Percentiles rank a stretch among this genome's conserved stretches.
Evolutionary conservation across 495 filamentous ascomycete species (phyloP).

Genomic region (Aspergillus nidulans): DNA sequence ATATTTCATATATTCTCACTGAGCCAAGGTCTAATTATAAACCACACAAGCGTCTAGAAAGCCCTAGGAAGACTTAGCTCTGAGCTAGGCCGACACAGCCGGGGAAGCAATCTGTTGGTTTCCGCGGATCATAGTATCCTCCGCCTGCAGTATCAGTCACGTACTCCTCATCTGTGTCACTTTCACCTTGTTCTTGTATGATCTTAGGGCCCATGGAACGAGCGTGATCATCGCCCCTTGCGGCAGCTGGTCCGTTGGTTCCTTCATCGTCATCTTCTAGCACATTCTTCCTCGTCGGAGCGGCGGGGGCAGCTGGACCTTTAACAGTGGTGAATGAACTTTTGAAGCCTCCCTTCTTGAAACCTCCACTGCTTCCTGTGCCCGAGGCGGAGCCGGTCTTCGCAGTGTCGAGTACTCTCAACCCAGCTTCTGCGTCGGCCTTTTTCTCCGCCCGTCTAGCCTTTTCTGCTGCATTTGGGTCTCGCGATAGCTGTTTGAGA

Average conservation of each 20-base stretch:
- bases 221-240: constrained; percentile 36
- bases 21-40: too few species aligned
- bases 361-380: constrained; percentile 32
- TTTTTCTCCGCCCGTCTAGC: constrained; percentile 68
- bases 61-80: neutral
- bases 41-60: too few species aligned
- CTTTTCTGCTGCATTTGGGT: constrained; percentile 53
- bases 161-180: constrained; percentile 46
- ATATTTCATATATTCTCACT: too few species aligned
- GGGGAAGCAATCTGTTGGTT: constrained; percentile 47
- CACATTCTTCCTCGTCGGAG: constrained; percentile 41
- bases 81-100: constrained; percentile 29
- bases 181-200: constrained; percentile 27
- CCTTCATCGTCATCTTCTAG: constrained; percentile 42
- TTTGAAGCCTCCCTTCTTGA: constrained; percentile 62
- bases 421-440: constrained; percentile 52
- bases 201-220: constrained; percentile 23
- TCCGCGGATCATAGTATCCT: constrained; percentile 49
- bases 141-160: constrained; percentile 31
- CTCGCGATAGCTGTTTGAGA: constrained; percentile 56
- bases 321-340: constrained; percentile 54
- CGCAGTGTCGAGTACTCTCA: constrained; percentile 33
- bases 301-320: constrained; percentile 22
- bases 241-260: neutral
- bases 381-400: constrained; percentile 10